These are phyloP conservation scores for Neonothopanus nambi DNA, from an alignment of 1,284 basidiomycete genomes.

Conservation along the genomic window DNA sequence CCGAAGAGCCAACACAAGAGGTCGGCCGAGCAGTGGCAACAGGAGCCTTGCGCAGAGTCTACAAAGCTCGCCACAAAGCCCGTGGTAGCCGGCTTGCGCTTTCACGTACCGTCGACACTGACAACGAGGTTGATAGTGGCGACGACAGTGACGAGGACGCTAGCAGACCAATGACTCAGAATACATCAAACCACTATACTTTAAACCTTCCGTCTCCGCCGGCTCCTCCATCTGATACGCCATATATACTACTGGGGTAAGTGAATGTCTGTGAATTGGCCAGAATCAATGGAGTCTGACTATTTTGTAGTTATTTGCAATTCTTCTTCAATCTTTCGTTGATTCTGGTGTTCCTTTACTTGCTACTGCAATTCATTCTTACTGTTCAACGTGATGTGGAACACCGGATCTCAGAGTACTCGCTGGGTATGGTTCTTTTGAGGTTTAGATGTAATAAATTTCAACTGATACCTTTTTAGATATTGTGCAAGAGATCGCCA, in stretches of 20 bases:
- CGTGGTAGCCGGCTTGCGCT: constrained; percentile 33
- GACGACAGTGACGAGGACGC: constrained; percentile 47
- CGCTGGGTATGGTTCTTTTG: constrained; percentile 65
- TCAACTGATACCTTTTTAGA: constrained; percentile 48
- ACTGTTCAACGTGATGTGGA: constrained; percentile 91
- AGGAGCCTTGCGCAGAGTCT: constrained; percentile 73
- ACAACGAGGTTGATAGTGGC: constrained; percentile 39
- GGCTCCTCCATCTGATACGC: constrained; percentile 56
- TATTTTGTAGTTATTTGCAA: constrained; percentile 75
- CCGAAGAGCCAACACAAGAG: no score
- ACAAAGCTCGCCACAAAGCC: constrained; percentile 57
- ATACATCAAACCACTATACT: constrained; percentile 77
- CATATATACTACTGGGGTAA: constrained; percentile 80
- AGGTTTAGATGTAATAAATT: not conserved
- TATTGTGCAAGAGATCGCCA: constrained; percentile 86
- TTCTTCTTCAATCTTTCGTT: constrained; percentile 94
- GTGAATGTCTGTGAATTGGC: constrained; percentile 20
- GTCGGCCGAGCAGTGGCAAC: constrained; percentile 53
- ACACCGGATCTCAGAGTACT: constrained; percentile 86
- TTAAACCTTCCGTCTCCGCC: constrained; percentile 70
- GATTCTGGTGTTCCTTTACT: constrained; percentile 82
- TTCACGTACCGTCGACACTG: constrained; percentile 30
- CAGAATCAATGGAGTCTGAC: constrained; percentile 17
- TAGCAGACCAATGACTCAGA: constrained; percentile 44
- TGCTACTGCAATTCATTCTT: constrained; percentile 82